phyloP scores from a whole-genome alignment of 441 rosid genomes.

The Dalechampia spathulata region DNA sequence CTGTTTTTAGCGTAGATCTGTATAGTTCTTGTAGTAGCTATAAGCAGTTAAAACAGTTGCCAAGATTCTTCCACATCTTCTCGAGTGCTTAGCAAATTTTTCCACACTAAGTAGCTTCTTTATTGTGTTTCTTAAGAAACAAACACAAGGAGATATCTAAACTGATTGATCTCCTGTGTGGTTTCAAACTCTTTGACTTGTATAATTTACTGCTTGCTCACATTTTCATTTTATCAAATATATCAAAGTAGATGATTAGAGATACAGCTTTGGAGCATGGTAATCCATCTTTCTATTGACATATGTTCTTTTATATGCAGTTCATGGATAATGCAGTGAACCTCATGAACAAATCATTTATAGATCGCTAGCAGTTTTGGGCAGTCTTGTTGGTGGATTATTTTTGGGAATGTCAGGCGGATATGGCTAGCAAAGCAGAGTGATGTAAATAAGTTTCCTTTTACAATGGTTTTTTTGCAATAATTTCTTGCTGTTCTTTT shows the following conservation, averaged over 20 bases:
- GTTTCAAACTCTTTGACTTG: too few species aligned
- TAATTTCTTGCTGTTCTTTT: background rate
- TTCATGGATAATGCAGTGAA: constrained; percentile 80
- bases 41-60: too few species aligned
- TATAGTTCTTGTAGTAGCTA: too few species aligned
- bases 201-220: background rate
- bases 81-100: too few species aligned
- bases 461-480: background rate
- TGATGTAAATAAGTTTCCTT: constrained; percentile 14
- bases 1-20: too few species aligned
- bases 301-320: constrained; percentile 56
- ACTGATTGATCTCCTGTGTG: too few species aligned
- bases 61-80: too few species aligned
- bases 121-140: too few species aligned
- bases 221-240: background rate
- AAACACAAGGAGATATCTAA: too few species aligned
- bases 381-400: constrained; percentile 1
- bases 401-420: constrained; percentile 9
- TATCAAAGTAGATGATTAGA: background rate
- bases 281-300: constrained; percentile 1
- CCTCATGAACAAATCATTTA: constrained; percentile 83
- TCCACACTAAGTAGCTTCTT: too few species aligned
- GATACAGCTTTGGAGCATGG: background rate
- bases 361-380: constrained; percentile 42
- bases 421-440: constrained; percentile 11